These are phyloP conservation scores for Antarctomyces pellizariae DNA, from an alignment of 495 filamentous ascomycete species.

Conservation along the genomic window DNA sequence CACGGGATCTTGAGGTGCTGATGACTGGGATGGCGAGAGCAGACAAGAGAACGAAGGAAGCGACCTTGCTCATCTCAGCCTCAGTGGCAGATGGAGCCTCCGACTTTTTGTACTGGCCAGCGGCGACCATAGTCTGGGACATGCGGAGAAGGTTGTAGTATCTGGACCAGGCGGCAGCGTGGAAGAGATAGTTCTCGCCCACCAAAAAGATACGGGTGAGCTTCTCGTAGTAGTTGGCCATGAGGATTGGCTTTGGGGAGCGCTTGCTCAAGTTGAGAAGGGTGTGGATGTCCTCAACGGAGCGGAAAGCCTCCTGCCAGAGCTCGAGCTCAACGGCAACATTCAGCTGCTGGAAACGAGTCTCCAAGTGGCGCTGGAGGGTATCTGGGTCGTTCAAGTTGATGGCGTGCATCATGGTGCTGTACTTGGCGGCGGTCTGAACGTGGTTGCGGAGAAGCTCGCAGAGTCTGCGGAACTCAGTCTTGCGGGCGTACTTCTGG, in stretches of 20 bases:
- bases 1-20: constrained; percentile 87
- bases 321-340: constrained; percentile 94
- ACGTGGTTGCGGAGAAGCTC: constrained; percentile 96
- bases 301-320: constrained; percentile 98
- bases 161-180: constrained; percentile 87
- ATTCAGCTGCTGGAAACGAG: constrained; percentile 94
- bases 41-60: constrained; percentile 88
- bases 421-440: constrained; percentile 97
- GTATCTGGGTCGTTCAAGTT: constrained; percentile 96
- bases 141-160: constrained; percentile 93
- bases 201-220: constrained; percentile 94
- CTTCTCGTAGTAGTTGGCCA: constrained; percentile 99
- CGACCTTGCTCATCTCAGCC: constrained; percentile 60
- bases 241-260: constrained; percentile 98
- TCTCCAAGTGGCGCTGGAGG: constrained; percentile 87
- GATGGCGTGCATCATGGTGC: constrained; percentile 96
- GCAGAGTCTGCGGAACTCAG: constrained; percentile 93
- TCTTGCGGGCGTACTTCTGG: constrained; percentile 93
- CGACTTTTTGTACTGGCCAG: constrained; percentile 70
- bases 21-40: constrained; percentile 95
- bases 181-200: constrained; percentile 98
- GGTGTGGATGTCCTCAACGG: constrained; percentile 98
- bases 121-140: constrained; percentile 61
- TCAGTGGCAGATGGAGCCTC: constrained; percentile 82
- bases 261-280: constrained; percentile 96